Base-by-base conservation (phyloP, 2,329 filamentous ascomycete species). In the Arachnopeziza araneosa region DNA sequence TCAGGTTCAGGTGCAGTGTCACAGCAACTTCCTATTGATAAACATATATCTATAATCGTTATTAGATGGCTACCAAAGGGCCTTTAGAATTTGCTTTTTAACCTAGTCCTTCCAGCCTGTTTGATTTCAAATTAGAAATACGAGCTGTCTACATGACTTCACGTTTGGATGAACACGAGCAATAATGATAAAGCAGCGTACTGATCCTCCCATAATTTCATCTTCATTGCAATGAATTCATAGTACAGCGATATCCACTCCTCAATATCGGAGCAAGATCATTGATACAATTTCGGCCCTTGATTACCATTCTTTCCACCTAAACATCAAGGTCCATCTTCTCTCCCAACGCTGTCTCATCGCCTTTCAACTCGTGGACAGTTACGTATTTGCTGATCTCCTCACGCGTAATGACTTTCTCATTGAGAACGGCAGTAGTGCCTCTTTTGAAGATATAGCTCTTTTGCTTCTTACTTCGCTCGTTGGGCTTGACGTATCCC, bases 331-430 rank as follows among this genome's bases (percentile, higher is more conserved):
- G 79, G 69, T 89, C 86, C 86, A 89, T 89, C 72, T 78, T 80
- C 73, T 89, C 86, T 55, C 83, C 83, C 64, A 88, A 85, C 58
- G 86, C 83, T 59, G 87, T 52, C 63, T 72, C 70, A 7, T 62
- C 66, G 50, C 66, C 64, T 56, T 69, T 83, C 70, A 96, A 76
- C 74, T 98, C 93, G 70, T 96, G 87, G 61, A 99, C 89, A 30
- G 89, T 96, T 61, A 98, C 88, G 76, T 95, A 98, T 75, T 96
- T 93, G 75, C 89, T 89, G 71, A 99, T 89, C 71, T 99, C 91
- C 75, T 93, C 89, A 80, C 91, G 95, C 71, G 84, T 92, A 75
- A 98, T 96, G 68, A 98, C 83, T 83, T 96, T 96, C 82, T 99
- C 91, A 76, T 96, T 95, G 73, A 99, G 80, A 66, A 95, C 90